These are phyloP conservation scores for Bipolaris sorokiniana DNA, from an alignment of 2,329 filamentous ascomycete species.

Conservation along the genomic window DNA sequence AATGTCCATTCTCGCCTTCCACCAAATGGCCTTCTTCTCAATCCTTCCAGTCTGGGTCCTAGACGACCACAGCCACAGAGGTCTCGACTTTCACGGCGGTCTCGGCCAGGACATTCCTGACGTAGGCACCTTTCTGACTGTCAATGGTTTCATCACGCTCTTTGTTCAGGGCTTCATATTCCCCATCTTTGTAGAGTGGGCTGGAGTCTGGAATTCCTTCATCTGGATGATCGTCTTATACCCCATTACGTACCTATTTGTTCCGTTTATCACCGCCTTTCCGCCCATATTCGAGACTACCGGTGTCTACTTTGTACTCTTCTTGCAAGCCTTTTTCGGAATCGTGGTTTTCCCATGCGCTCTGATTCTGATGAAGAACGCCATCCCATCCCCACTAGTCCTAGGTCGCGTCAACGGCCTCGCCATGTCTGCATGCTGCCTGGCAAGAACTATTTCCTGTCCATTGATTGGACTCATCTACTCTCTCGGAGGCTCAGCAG, in stretches of 20 bases:
- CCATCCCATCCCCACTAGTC: conserved; percentile 65
- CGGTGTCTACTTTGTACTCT: conserved; percentile 68
- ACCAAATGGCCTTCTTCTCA: conserved; percentile 88
- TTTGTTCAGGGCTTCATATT: conserved; percentile 77
- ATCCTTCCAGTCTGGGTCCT: conserved; percentile 91
- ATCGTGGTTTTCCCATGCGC: conserved; percentile 72
- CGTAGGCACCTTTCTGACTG: conserved; percentile 70
- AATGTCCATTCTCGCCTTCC: conserved; percentile 87
- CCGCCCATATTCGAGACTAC: conserved; percentile 60
- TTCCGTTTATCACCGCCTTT: conserved; percentile 69
- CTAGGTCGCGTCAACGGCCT: conserved; percentile 75
- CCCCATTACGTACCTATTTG: conserved; percentile 70
- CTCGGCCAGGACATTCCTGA: conserved; percentile 69
- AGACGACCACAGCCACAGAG: conserved; percentile 61
- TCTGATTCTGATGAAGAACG: conserved; percentile 78
- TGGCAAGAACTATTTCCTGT: conserved; percentile 72
- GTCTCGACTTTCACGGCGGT: conserved; percentile 60
- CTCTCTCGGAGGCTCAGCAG: conserved; percentile 63
- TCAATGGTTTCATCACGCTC: conserved; percentile 74
- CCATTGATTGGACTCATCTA: conserved; percentile 72
- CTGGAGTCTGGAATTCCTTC: conserved; percentile 73
- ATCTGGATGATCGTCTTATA: conserved; percentile 69
- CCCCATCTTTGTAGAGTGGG: conserved; percentile 65
- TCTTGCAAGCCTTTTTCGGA: conserved; percentile 69
- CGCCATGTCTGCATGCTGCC: conserved; percentile 67